Conservation (phyloP, 495 filamentous ascomycete species). For the Penicillium lividum region DNA sequence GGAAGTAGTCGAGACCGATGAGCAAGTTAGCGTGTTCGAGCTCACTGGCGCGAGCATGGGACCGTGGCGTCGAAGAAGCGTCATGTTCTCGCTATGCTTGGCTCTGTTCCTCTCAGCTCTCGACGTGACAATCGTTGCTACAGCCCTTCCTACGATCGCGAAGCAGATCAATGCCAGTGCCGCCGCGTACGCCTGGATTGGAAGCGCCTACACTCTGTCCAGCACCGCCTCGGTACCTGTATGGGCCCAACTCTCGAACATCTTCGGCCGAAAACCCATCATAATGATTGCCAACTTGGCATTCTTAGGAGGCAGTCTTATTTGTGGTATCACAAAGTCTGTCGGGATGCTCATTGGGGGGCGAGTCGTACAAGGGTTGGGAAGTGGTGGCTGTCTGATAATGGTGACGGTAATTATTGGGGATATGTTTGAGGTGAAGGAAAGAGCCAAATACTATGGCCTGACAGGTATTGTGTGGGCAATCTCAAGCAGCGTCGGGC, state of each 20-base stretch:
- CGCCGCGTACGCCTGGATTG: constrained; percentile 62
- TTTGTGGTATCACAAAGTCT: constrained; percentile 17
- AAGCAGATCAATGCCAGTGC: constrained; percentile 52
- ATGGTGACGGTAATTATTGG: constrained; percentile 30
- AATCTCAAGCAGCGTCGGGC: constrained; percentile 30
- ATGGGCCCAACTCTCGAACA: constrained; percentile 57
- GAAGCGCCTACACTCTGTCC: constrained; percentile 58
- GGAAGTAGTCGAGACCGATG: no score
- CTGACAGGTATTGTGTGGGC: constrained; percentile 35
- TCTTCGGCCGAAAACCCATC: constrained; percentile 57
- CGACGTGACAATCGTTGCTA: constrained; percentile 62
- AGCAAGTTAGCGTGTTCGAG: no score
- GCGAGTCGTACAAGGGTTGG: constrained; percentile 38
- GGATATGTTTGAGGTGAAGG: constrained; percentile 42
- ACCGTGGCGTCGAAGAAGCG: no score
- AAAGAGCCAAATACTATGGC: constrained; percentile 35
- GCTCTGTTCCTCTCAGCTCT: constrained; percentile 55
- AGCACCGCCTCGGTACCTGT: constrained; percentile 47
- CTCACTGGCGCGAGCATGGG: no score
- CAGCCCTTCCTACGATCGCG: constrained; percentile 56
- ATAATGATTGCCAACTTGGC: constrained; percentile 37
- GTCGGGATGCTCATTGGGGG: constrained; percentile 29
- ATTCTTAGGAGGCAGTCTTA: constrained; percentile 29
- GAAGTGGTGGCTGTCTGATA: constrained; percentile 32
- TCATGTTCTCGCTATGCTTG: constrained; percentile 10